phyloP scores from a whole-genome alignment of 1,284 basidiomycete species.

The Boletus semigastroideus region DNA sequence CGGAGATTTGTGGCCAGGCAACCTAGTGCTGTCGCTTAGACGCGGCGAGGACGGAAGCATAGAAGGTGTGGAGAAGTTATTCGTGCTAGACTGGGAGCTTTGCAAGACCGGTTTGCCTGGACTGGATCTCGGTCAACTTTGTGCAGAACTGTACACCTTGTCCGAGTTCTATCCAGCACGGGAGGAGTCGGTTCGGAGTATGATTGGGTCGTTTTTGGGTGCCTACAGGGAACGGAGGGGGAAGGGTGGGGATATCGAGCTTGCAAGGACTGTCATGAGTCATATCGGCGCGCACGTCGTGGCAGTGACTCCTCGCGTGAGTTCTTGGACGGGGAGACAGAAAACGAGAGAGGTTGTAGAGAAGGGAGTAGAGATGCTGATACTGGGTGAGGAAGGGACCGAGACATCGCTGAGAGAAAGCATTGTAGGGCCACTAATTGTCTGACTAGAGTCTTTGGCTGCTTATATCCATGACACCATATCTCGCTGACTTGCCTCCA shows the following conservation, averaged over 20 bases:
- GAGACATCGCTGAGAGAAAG: slow-evolving; percentile 31
- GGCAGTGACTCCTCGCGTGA: slow-evolving; percentile 42
- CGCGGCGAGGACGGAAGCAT: slow-evolving; percentile 19
- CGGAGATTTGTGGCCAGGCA: slow-evolving; percentile 70
- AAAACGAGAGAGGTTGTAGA: slow-evolving; percentile 45
- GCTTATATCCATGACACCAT: slow-evolving; percentile 18
- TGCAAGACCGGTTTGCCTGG: slow-evolving; percentile 50
- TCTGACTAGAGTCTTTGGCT: too few relatives aligned
- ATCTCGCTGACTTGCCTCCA: slow-evolving; percentile 44
- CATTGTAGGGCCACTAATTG: slow-evolving; percentile 28
- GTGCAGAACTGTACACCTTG: slow-evolving; percentile 53
- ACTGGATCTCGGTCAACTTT: slow-evolving; percentile 59
- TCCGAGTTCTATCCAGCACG: slow-evolving; percentile 43
- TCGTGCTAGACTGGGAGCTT: slow-evolving; percentile 62
- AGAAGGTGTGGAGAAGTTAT: slow-evolving; percentile 39
- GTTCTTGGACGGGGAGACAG: slow-evolving; percentile 45
- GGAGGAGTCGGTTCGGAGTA: slow-evolving; percentile 31
- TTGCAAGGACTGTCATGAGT: slow-evolving; percentile 34
- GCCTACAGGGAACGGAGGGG: slow-evolving; percentile 38
- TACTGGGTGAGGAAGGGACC: slow-evolving; percentile 37
- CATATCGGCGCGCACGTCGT: slow-evolving; percentile 54
- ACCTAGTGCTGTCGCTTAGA: slow-evolving; percentile 44
- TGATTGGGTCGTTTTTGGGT: slow-evolving; percentile 42
- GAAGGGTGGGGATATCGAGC: slow-evolving; percentile 16
- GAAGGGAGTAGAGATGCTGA: slow-evolving; percentile 46